These are phyloP conservation scores for Mortierella alpina DNA, from an alignment of 192 early-diverging fungal genomes.

Conservation along the genomic window DNA sequence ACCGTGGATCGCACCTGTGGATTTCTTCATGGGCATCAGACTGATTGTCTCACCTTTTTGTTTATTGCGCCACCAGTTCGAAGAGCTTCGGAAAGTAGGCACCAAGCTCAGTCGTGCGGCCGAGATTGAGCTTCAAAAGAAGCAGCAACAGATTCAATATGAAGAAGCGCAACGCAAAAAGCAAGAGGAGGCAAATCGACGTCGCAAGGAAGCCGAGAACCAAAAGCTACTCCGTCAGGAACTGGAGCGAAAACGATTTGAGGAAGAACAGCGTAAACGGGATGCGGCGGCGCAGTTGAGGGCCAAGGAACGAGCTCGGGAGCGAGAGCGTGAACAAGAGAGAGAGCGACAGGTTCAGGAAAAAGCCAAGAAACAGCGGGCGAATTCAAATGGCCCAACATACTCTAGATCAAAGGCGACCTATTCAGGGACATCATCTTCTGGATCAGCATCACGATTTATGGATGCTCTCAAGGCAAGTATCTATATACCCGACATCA, in stretches of 20 bases:
- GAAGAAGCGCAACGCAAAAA: slow-evolving; percentile 37
- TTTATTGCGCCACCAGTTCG: slow-evolving; percentile 16
- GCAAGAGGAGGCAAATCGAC: slow-evolving; percentile 27
- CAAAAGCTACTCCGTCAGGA: slow-evolving; percentile 31
- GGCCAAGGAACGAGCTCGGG: slow-evolving; percentile 45
- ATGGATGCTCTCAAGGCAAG: slow-evolving; percentile 31
- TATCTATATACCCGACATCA: background rate
- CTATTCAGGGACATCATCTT: slow-evolving; percentile 25
- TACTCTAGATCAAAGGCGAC: slow-evolving; percentile 36
- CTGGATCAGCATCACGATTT: background rate
- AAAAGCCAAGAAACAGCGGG: slow-evolving; percentile 8
- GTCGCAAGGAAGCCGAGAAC: slow-evolving; percentile 35
- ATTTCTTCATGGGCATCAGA: too few species aligned
- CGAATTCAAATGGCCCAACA: slow-evolving; percentile 29
- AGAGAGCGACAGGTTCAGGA: slow-evolving; percentile 32
- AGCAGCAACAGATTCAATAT: slow-evolving; percentile 29
- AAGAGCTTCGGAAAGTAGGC: slow-evolving; percentile 45
- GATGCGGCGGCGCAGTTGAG: slow-evolving; percentile 27
- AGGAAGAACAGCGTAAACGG: slow-evolving; percentile 33
- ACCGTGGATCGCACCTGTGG: too few species aligned
- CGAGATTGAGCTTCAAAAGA: slow-evolving; percentile 47
- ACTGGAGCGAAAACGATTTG: slow-evolving; percentile 29
- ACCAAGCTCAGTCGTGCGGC: slow-evolving; percentile 38
- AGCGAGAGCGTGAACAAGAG: slow-evolving; percentile 33
- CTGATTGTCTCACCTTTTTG: too few species aligned